These are phyloP conservation scores for Ustilago bromivora DNA, from an alignment of 1,284 basidiomycete species.

Conservation along the genomic window DNA sequence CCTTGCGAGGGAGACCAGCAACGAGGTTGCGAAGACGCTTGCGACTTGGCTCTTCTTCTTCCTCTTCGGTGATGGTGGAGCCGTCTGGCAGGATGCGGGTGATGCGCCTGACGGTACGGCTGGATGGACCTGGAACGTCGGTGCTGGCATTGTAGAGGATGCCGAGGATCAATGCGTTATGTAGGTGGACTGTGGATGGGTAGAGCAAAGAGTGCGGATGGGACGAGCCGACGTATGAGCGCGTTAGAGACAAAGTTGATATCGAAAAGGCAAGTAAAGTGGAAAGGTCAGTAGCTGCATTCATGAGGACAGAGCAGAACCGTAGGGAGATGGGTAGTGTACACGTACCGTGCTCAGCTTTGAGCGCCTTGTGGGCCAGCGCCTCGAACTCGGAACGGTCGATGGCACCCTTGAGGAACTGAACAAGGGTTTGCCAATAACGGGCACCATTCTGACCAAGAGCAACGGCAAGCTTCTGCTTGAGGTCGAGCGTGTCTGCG, in stretches of 20 bases:
- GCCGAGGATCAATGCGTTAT: constrained; percentile 71
- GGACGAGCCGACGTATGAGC: background rate
- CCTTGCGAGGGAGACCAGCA: constrained; percentile 60
- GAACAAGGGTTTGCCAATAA: constrained; percentile 70
- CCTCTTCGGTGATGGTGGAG: constrained; percentile 47
- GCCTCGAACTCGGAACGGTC: constrained; percentile 70
- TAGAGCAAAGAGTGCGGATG: background rate
- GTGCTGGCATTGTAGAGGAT: constrained; percentile 71
- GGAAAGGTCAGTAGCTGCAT: constrained; percentile 5
- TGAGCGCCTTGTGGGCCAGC: constrained; percentile 56
- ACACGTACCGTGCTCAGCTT: constrained; percentile 61
- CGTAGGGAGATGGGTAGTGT: background rate
- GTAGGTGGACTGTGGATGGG: constrained; percentile 67
- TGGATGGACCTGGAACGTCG: constrained; percentile 60
- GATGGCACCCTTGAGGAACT: constrained; percentile 70
- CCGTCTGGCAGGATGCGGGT: constrained; percentile 48
- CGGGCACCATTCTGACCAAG: constrained; percentile 61
- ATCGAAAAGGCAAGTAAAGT: background rate
- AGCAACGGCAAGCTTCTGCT: constrained; percentile 62
- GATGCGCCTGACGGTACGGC: constrained; percentile 40
- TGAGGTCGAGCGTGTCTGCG: constrained; percentile 64
- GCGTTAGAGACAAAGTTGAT: background rate
- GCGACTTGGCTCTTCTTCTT: constrained; percentile 55
- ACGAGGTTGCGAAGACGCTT: constrained; percentile 66
- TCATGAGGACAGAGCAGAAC: background rate